Base-by-base conservation (phyloP, 306 rosid genomes). In the Elaeagnus macrophylla region DNA sequence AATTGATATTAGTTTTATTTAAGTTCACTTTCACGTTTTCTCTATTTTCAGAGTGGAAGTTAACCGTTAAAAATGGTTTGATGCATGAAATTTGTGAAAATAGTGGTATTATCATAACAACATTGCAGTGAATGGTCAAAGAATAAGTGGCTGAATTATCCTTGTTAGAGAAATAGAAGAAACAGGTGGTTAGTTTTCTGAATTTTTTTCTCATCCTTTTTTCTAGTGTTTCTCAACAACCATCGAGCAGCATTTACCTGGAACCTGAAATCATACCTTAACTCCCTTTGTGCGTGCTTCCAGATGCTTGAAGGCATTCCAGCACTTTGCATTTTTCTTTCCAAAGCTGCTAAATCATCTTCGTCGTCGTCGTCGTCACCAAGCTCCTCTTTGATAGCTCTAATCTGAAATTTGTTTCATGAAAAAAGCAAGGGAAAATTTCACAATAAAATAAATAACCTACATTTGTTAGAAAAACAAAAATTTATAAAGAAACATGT, bases 301-400 rank as follows among this genome's bases (percentile, higher is more conserved):
- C 96, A 91, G 70, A 82, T 77, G 77, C 72, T 82, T 46, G 89
- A 78, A 72, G 97, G 96, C 96, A 91, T 91, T 76, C 84, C 95
- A 60, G 96, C 91, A 71, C 87, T 80, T 67, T 87, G 96, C 99
- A 91, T 84, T 71, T 91, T 91, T 67, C 93, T 84, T 83, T 91
- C 99, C 53, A 91, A 71, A 45, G 87, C 76, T 45, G 80, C 95
- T 40, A 91, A 78, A 59, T 91, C 99, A 66, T 91, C 99, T 61
- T 91, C 99, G 41, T 91, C 99, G 17, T 91, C 96, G 59, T 91
- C 99, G 68, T 81, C 72, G 76, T 87, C 99, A 49, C 99, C 99
- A 59, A 91, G 99, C 83, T 91, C 99, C 72, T 91, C 99, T 69
- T 91, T 91, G 68, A 91, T 91, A 61, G 99, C 99, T 70, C 94